Percentiles rank a stretch among this genome's conserved stretches.
phyloP scores from a whole-genome alignment of 768 basidiomycete genomes.

The Phylloporus sp. region DNA sequence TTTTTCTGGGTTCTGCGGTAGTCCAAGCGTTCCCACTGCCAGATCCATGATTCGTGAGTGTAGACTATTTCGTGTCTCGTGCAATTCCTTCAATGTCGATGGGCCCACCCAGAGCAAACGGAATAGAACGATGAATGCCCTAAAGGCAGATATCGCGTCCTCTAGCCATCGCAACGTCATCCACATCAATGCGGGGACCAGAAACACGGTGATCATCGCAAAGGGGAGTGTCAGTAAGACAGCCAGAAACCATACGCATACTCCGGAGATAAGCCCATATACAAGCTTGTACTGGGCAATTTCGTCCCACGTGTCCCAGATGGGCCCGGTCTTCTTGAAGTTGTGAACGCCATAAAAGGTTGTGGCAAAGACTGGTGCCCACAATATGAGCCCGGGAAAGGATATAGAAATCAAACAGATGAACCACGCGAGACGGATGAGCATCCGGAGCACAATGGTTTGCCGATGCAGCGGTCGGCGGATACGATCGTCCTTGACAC shows the following conservation, averaged over 20 bases:
- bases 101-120: constrained; percentile 64
- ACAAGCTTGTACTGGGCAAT: constrained; percentile 87
- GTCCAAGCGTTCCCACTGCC: constrained; percentile 51
- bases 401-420: constrained; percentile 60
- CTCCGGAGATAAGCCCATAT: constrained; percentile 73
- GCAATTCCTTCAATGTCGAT: constrained; percentile 49
- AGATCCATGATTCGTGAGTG: constrained; percentile 65
- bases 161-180: constrained; percentile 86
- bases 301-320: constrained; percentile 86
- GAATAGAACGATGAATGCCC: constrained; percentile 62
- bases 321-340: constrained; percentile 77
- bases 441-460: constrained; percentile 59
- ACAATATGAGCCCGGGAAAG: constrained; percentile 73
- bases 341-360: constrained; percentile 68
- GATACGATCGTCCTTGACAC: constrained; percentile 85
- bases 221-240: constrained; percentile 61
- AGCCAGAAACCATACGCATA: constrained; percentile 58
- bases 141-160: constrained; percentile 74
- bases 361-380: constrained; percentile 74
- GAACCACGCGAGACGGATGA: constrained; percentile 63
- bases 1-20: constrained; percentile 67
- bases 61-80: constrained; percentile 51
- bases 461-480: constrained; percentile 55
- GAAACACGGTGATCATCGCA: constrained; percentile 49
- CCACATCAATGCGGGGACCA: constrained; percentile 82